phyloP scores from a whole-genome alignment of 2,329 filamentous ascomycete species.

The Alternaria panax region DNA sequence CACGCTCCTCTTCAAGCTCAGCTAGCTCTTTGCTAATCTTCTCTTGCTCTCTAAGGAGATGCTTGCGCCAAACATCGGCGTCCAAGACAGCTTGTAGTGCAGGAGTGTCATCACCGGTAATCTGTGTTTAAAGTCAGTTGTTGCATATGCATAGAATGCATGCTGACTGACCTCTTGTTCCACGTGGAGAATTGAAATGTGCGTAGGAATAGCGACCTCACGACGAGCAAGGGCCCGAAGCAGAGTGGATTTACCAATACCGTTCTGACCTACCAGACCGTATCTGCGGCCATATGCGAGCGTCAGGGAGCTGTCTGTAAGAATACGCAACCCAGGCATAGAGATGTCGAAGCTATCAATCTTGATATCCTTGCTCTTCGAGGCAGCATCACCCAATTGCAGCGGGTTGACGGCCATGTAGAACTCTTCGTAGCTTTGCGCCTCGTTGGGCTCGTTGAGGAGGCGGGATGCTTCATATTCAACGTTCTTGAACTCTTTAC shows the following conservation, averaged over 20 bases:
- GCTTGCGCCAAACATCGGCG: constrained; percentile 98
- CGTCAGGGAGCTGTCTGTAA: constrained; percentile 89
- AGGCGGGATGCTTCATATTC: constrained; percentile 95
- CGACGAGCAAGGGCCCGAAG: constrained; percentile 88
- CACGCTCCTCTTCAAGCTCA: constrained; percentile 77
- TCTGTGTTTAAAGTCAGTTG: constrained; percentile 58
- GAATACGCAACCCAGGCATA: constrained; percentile 85
- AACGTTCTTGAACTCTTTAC: constrained; percentile 97
- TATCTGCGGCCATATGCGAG: constrained; percentile 93
- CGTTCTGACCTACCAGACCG: constrained; percentile 98
- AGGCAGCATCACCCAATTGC: constrained; percentile 75
- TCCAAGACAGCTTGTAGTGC: constrained; percentile 95
- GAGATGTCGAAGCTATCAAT: constrained; percentile 94
- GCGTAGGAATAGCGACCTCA: constrained; percentile 93
- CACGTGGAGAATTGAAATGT: constrained; percentile 98
- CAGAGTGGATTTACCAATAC: constrained; percentile 88
- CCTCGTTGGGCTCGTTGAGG: constrained; percentile 79
- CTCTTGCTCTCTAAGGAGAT: constrained; percentile 86
- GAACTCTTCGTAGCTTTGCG: constrained; percentile 97
- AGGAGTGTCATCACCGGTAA: constrained; percentile 92
- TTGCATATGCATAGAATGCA: neutral
- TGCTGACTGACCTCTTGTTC: constrained; percentile 82
- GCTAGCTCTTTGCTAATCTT: constrained; percentile 81
- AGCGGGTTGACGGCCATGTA: constrained; percentile 99
- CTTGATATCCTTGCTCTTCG: constrained; percentile 99